Conservation (phyloP, 2,329 filamentous ascomycete genomes). For the Sphaerulina vaccinii region DNA sequence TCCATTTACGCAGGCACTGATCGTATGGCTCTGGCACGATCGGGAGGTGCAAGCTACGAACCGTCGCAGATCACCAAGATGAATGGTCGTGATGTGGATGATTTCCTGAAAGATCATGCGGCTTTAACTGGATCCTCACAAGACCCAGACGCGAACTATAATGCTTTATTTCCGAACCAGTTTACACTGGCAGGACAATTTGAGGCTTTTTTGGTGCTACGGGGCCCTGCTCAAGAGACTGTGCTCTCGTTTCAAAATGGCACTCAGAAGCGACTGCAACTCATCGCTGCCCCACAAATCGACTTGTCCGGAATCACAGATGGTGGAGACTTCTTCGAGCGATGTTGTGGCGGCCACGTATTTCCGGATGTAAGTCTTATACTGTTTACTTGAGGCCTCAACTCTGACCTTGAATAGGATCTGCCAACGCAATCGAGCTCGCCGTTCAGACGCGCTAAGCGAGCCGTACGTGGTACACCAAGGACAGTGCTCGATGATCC, state of each 20-base stretch:
- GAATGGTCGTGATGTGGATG: constrained; percentile 38
- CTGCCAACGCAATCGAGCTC: too few species aligned
- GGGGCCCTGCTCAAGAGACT: constrained; percentile 5
- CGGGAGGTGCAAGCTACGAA: background rate
- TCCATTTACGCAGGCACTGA: constrained; percentile 39
- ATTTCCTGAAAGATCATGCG: constrained; percentile 38
- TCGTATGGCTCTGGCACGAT: constrained; percentile 15
- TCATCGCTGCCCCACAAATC: constrained; percentile 1
- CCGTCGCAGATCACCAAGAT: constrained; percentile 41
- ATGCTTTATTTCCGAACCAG: constrained; percentile 40
- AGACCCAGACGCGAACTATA: constrained; percentile 45
- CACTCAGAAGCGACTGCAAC: background rate
- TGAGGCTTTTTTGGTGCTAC: constrained; percentile 1
- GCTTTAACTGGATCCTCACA: constrained; percentile 36
- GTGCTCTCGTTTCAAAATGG: constrained; percentile 4
- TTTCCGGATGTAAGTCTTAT: too few species aligned
- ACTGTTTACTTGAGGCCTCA: too few species aligned
- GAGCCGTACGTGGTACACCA: too few species aligned
- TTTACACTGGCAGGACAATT: constrained; percentile 22
- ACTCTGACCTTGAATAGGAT: too few species aligned
- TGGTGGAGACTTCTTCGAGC: constrained; percentile 43
- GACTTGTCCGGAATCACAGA: constrained; percentile 38
- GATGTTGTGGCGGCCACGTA: constrained; percentile 35
- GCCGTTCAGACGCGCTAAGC: too few species aligned
- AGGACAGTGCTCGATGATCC: too few species aligned